These are phyloP conservation scores for Berberis thunbergii DNA, from an alignment of 164 flowering plant species.

Conservation along the genomic window DNA sequence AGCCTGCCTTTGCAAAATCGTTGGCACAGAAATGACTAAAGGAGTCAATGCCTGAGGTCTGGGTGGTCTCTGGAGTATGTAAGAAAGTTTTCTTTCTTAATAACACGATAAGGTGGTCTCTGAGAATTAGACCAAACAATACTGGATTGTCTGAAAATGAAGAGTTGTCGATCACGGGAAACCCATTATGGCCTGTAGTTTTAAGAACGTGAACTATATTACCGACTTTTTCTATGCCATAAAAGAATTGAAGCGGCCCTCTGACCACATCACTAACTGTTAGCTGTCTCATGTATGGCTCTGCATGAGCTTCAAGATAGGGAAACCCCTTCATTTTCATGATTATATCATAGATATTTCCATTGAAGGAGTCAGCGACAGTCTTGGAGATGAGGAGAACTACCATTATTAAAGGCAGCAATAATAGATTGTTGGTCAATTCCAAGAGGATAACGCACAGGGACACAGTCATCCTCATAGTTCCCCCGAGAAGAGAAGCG, in stretches of 20 bases:
- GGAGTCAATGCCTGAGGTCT: constrained; percentile 21
- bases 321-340: constrained; percentile 84
- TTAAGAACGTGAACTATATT: constrained; percentile 62
- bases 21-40: constrained; percentile 32
- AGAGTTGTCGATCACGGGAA: constrained; percentile 78
- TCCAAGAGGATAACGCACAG: constrained; percentile 74
- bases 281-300: constrained; percentile 89
- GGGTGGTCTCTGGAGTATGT: constrained; percentile 16
- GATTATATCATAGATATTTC: constrained; percentile 59
- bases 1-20: constrained; percentile 81
- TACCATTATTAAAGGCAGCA: constrained; percentile 80
- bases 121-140: constrained; percentile 65
- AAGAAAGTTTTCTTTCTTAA: constrained; percentile 57
- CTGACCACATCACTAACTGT: constrained; percentile 62
- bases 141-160: constrained; percentile 42
- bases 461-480: constrained; percentile 91
- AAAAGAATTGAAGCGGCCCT: constrained; percentile 65
- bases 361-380: constrained; percentile 75
- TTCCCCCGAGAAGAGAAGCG: constrained; percentile 85
- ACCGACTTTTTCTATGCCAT: constrained; percentile 74
- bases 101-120: constrained; percentile 62
- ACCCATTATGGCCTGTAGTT: constrained; percentile 70
- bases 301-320: constrained; percentile 68
- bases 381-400: constrained; percentile 88
- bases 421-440: constrained; percentile 66